phyloP scores from a whole-genome alignment of 352 stramenopile genomes.

The Phytophthora kernoviae region DNA sequence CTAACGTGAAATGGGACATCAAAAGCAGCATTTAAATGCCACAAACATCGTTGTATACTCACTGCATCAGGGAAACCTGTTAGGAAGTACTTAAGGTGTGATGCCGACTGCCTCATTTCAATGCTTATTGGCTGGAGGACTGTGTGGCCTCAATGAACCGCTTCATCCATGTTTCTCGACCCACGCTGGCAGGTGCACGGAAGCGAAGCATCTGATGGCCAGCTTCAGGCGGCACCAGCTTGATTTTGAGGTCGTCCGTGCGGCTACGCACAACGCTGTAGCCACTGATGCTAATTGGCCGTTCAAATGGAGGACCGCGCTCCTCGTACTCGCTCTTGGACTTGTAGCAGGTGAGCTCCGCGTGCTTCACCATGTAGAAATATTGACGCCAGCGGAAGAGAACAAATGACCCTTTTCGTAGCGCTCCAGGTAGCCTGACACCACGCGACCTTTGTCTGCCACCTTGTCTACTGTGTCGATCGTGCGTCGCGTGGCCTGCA shows the following conservation, averaged over 20 bases:
- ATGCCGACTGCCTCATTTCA: not conserved
- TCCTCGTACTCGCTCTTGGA: conserved; percentile 80
- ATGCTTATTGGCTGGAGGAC: conserved; percentile 32
- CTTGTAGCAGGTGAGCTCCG: conserved; percentile 71
- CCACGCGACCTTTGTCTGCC: conserved; percentile 63
- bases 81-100: not conserved
- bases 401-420: conserved; percentile 80
- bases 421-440: conserved; percentile 73
- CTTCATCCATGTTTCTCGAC: conserved; percentile 80
- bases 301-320: conserved; percentile 52
- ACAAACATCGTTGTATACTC: not conserved
- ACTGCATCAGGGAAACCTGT: not conserved
- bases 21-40: not conserved
- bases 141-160: conserved; percentile 74
- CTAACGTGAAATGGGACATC: conserved; percentile 16
- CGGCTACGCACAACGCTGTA: conserved; percentile 72
- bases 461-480: conserved; percentile 82
- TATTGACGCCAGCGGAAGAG: conserved; percentile 81
- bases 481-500: conserved; percentile 75
- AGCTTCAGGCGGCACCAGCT: conserved; percentile 69
- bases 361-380: conserved; percentile 75
- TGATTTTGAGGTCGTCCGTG: conserved; percentile 84
- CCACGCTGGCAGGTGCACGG: conserved; percentile 70
- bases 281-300: conserved; percentile 60
- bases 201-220: conserved; percentile 72